phyloP scores from a whole-genome alignment of 106 monocot genomes.

The Iris macrosiphon region DNA sequence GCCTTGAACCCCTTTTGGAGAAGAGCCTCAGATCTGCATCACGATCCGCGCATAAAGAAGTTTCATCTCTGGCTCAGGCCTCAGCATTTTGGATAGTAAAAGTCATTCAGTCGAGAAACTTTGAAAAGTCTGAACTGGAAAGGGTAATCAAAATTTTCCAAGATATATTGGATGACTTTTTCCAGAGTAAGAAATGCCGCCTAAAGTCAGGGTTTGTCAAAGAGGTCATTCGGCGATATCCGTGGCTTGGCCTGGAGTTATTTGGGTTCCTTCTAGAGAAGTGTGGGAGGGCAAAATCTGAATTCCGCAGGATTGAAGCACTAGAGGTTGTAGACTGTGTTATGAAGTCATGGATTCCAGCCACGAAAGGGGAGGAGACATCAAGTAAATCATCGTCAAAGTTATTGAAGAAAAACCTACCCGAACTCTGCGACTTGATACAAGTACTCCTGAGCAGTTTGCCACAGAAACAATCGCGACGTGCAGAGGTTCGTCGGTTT shows the following conservation, averaged over 20 bases:
- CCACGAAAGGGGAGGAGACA: constrained; percentile 23
- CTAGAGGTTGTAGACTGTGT: constrained; percentile 59
- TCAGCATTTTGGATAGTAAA: constrained; percentile 83
- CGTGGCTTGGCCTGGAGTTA: constrained; percentile 51
- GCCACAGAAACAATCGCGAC: constrained; percentile 65
- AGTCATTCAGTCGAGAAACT: constrained; percentile 51
- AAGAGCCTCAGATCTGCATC: constrained; percentile 74
- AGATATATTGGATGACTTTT: constrained; percentile 49
- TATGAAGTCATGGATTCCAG: constrained; percentile 36
- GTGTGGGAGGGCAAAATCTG: constrained; percentile 46
- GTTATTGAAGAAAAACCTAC: constrained; percentile 54
- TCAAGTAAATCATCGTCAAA: constrained; percentile 30
- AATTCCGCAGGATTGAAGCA: constrained; percentile 61
- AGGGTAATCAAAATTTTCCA: constrained; percentile 34
- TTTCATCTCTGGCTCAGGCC: constrained; percentile 56
- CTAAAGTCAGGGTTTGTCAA: constrained; percentile 72
- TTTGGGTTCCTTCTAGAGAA: constrained; percentile 74
- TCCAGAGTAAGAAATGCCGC: constrained; percentile 63
- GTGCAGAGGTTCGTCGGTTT: constrained; percentile 60
- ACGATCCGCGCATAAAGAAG: constrained; percentile 44
- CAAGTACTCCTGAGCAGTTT: constrained; percentile 35
- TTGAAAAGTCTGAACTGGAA: constrained; percentile 36
- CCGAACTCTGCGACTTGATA: constrained; percentile 45
- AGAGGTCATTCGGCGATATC: constrained; percentile 61
- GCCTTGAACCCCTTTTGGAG: constrained; percentile 43